phyloP scores from a whole-genome alignment of 2,329 filamentous ascomycete genomes.

The Pestalotiopsis sp. region DNA sequence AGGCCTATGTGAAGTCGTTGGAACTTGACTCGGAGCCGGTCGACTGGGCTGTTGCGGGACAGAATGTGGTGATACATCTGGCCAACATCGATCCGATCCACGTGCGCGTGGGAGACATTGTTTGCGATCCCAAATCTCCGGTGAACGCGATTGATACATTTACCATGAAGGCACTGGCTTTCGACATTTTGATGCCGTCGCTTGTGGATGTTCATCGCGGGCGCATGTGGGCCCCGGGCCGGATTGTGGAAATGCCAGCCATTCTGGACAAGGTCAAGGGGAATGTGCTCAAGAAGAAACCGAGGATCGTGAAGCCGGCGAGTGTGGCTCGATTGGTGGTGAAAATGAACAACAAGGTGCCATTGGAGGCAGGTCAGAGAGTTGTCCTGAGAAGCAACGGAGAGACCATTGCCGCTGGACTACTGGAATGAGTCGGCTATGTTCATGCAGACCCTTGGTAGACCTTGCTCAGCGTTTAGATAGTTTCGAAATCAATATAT shows the following conservation, averaged over 20 bases:
- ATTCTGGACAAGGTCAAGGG: slow-evolving; percentile 80
- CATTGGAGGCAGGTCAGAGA: slow-evolving; percentile 77
- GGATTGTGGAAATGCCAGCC: slow-evolving; percentile 72
- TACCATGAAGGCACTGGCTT: slow-evolving; percentile 82
- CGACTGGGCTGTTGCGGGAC: slow-evolving; percentile 92
- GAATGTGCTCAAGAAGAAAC: slow-evolving; percentile 77
- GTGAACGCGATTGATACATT: slow-evolving; percentile 75
- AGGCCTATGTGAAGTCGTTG: slow-evolving; percentile 78
- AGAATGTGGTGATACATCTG: slow-evolving; percentile 84
- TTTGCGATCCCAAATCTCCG: slow-evolving; percentile 72
- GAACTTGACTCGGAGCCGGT: slow-evolving; percentile 72
- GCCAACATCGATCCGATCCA: slow-evolving; percentile 83
- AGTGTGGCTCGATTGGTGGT: slow-evolving; percentile 77
- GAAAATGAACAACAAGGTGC: slow-evolving; percentile 72
- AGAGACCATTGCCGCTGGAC: slow-evolving; percentile 83
- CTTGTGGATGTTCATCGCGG: slow-evolving; percentile 87
- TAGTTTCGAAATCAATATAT: too few species aligned
- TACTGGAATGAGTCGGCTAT: slow-evolving; percentile 60
- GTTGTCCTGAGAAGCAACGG: slow-evolving; percentile 82
- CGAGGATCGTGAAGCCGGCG: slow-evolving; percentile 80
- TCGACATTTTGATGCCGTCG: slow-evolving; percentile 88
- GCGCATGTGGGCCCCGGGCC: slow-evolving; percentile 75
- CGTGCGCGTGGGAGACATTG: slow-evolving; percentile 80
- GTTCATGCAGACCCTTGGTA: too few species aligned
- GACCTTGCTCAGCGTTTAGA: too few species aligned